Evolutionary conservation across 805 yeast genomes (phyloP).

Genomic region (Candida adriatica): DNA sequence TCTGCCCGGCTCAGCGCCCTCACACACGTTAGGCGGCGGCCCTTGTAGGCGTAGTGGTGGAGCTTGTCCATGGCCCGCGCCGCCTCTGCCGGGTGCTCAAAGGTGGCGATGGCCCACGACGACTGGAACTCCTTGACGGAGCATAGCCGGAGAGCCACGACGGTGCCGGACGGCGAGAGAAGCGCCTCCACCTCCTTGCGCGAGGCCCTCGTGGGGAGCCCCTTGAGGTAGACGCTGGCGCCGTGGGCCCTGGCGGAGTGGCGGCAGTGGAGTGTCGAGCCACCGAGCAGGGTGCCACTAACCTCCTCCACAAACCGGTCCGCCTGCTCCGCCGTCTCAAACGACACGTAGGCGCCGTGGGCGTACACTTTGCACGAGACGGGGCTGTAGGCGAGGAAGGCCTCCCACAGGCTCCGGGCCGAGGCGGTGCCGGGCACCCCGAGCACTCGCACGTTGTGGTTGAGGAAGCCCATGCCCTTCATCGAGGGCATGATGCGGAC

Average conservation of each 20-base stretch:
- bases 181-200: constrained; percentile 35
- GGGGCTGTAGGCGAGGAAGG: too few species aligned
- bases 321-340: constrained; percentile 29
- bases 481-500: constrained; percentile 51
- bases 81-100: constrained; percentile 38
- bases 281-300: too few species aligned
- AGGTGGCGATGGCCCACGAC: constrained; percentile 44
- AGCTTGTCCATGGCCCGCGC: constrained; percentile 32
- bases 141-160: constrained; percentile 50
- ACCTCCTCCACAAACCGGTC: constrained; percentile 26
- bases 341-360: constrained; percentile 35
- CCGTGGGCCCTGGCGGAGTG: too few species aligned
- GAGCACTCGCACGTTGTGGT: too few species aligned
- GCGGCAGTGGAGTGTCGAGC: too few species aligned
- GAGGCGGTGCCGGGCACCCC: too few species aligned
- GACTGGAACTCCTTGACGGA: constrained; percentile 25
- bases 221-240: constrained; percentile 38
- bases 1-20: constrained; percentile 22
- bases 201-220: constrained; percentile 34
- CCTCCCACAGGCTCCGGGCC: too few species aligned
- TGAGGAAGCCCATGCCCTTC: constrained; percentile 34
- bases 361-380: constrained; percentile 44
- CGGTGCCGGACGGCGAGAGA: constrained; percentile 41
- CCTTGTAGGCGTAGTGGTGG: constrained; percentile 25
- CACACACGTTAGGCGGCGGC: constrained; percentile 24